Evolutionary conservation across 2,329 filamentous ascomycete species (phyloP).

Genomic region (Beauveria varroae): DNA sequence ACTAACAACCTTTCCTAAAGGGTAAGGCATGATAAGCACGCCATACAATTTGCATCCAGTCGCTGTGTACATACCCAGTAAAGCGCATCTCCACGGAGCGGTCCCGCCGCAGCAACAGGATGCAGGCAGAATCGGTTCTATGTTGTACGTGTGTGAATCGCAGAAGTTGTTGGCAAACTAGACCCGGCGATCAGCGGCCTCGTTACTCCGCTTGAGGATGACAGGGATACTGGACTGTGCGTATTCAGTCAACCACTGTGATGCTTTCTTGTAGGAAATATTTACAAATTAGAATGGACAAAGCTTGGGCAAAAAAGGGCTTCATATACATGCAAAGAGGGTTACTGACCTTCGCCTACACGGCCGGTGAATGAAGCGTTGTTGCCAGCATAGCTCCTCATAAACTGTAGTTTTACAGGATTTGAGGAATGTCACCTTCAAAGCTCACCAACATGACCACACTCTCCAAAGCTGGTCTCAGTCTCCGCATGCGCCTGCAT

Average conservation of each 20-base stretch:
- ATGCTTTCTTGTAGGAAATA: background rate
- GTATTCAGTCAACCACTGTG: background rate
- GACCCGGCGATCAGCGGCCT: background rate
- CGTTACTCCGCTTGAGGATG: background rate
- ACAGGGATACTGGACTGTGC: background rate
- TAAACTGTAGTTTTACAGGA: too few relatives aligned
- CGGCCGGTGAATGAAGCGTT: too few relatives aligned
- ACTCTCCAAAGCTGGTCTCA: too few relatives aligned
- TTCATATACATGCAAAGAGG: background rate
- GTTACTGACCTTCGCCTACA: background rate
- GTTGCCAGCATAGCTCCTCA: too few relatives aligned
- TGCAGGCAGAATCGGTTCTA: background rate
- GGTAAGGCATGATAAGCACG: background rate
- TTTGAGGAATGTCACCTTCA: too few relatives aligned
- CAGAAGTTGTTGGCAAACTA: background rate
- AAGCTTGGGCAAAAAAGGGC: background rate
- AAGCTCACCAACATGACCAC: too few relatives aligned
- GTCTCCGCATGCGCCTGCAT: too few relatives aligned
- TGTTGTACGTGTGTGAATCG: background rate
- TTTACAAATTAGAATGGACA: background rate
- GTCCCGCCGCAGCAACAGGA: background rate
- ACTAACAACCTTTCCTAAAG: background rate
- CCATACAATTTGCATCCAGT: too few relatives aligned
- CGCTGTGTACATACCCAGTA: too few relatives aligned
- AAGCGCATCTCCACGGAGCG: background rate